A percentile compares a stretch with the other conserved stretches of the same genome.
Evolutionary conservation across 1,139 yeast genomes (phyloP).

Genomic region (Suhomyces atakaporum): DNA sequence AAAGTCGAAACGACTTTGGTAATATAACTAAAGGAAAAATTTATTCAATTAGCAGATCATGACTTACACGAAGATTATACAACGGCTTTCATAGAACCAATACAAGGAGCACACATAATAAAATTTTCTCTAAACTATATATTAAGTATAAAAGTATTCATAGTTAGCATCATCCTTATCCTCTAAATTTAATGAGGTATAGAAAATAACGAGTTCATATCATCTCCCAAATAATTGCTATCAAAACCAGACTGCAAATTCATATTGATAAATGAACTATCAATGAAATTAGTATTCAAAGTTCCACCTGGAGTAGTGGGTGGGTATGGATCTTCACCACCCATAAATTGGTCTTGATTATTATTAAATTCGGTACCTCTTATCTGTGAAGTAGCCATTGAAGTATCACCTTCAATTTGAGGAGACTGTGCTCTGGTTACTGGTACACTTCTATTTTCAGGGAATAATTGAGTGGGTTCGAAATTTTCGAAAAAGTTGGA

Average conservation of each 20-base stretch:
- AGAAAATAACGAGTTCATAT: slow-evolving; percentile 35
- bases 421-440: slow-evolving; percentile 45
- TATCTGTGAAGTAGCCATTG: not conserved
- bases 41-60: too few relatives aligned
- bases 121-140: too few relatives aligned
- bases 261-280: slow-evolving; percentile 47
- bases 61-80: too few relatives aligned
- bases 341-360: slow-evolving; percentile 9
- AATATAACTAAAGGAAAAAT: slow-evolving; percentile 1
- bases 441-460: slow-evolving; percentile 38
- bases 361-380: slow-evolving; percentile 11
- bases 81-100: too few relatives aligned
- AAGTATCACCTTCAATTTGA: slow-evolving; percentile 6
- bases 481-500: slow-evolving; percentile 48
- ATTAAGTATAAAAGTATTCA: too few relatives aligned
- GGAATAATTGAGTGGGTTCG: slow-evolving; percentile 53
- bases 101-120: not conserved
- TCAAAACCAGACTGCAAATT: slow-evolving; percentile 46
- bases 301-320: slow-evolving; percentile 38
- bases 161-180: slow-evolving; percentile 2
- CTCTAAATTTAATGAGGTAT: slow-evolving; percentile 17
- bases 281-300: slow-evolving; percentile 45
- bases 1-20: slow-evolving; percentile 12
- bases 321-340: slow-evolving; percentile 13
- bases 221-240: slow-evolving; percentile 34